Conservation (phyloP, 2,329 filamentous ascomycete species). For the Pseudocercospora musae region DNA sequence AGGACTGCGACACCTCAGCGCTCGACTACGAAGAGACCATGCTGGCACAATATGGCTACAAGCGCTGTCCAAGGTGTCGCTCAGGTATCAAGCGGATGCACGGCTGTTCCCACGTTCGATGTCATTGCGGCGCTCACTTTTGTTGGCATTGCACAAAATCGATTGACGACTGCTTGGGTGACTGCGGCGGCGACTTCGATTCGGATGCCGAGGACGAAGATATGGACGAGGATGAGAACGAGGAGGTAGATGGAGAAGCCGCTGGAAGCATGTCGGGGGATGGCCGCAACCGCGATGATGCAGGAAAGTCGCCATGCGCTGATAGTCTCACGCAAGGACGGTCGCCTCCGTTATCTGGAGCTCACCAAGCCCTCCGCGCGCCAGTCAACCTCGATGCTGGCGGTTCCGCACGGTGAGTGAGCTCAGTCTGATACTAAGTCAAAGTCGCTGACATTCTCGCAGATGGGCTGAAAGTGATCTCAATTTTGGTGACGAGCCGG, state of each 20-base stretch:
- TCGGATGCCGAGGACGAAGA: conserved; percentile 28
- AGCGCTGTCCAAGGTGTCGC: conserved; percentile 50
- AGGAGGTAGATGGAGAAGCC: neutral
- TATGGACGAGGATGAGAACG: conserved; percentile 34
- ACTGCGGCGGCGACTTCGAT: conserved; percentile 19
- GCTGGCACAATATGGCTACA: conserved; percentile 47
- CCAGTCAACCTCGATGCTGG: conserved; percentile 37
- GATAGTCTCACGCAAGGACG: neutral
- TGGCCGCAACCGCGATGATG: neutral
- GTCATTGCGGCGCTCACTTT: conserved; percentile 50
- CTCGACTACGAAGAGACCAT: conserved; percentile 37
- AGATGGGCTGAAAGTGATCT: conserved; percentile 32
- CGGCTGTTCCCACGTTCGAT: conserved; percentile 50
- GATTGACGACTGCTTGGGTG: conserved; percentile 35
- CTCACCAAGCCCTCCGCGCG: neutral
- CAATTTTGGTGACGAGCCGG: conserved; percentile 40
- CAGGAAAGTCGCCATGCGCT: too few relatives aligned
- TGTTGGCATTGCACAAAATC: conserved; percentile 46
- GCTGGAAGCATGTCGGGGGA: neutral
- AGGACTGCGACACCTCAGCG: conserved; percentile 38
- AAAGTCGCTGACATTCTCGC: neutral
- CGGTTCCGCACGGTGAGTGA: conserved; percentile 16
- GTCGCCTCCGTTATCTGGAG: neutral
- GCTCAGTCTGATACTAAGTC: neutral
- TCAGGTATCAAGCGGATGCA: conserved; percentile 48